Evolutionary conservation across 176 grass and related monocot species (phyloP).

Genomic region (Hsuehochloa calcarea): DNA sequence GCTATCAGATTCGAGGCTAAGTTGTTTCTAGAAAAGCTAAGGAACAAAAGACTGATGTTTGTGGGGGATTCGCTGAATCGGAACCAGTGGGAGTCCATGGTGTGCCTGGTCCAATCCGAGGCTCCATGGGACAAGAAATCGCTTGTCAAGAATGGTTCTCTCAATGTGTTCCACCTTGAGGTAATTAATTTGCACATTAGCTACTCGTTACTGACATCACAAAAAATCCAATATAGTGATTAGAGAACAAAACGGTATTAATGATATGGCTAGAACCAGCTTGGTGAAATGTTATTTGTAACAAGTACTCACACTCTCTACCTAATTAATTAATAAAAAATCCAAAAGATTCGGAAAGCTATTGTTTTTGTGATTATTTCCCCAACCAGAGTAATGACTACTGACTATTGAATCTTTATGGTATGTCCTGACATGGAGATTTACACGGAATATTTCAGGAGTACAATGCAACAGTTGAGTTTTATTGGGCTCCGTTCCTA

Average conservation of each 20-base stretch:
- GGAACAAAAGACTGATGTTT: slow-evolving; percentile 75
- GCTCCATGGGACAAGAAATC: slow-evolving; percentile 55
- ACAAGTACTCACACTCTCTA: not conserved
- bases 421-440: not conserved
- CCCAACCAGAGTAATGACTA: not conserved
- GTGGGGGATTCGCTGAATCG: slow-evolving; percentile 75
- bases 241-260: not conserved
- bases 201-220: not conserved
- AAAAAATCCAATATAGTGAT: not conserved
- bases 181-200: slow-evolving; percentile 26
- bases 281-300: slow-evolving; percentile 2
- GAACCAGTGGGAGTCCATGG: slow-evolving; percentile 87
- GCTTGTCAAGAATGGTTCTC: slow-evolving; percentile 67
- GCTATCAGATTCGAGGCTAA: slow-evolving; percentile 53
- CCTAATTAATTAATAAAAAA: not conserved
- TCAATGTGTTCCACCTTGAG: slow-evolving; percentile 63
- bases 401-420: slow-evolving; percentile 3
- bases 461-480: slow-evolving; percentile 76
- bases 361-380: not conserved
- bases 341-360: not conserved
- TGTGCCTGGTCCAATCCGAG: slow-evolving; percentile 66
- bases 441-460: slow-evolving; percentile 50
- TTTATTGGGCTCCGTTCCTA: slow-evolving; percentile 83
- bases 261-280: not conserved
- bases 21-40: slow-evolving; percentile 54